phyloP scores from a whole-genome alignment of 148 eudicot genomes.

The Hydrangea macrophylla region DNA sequence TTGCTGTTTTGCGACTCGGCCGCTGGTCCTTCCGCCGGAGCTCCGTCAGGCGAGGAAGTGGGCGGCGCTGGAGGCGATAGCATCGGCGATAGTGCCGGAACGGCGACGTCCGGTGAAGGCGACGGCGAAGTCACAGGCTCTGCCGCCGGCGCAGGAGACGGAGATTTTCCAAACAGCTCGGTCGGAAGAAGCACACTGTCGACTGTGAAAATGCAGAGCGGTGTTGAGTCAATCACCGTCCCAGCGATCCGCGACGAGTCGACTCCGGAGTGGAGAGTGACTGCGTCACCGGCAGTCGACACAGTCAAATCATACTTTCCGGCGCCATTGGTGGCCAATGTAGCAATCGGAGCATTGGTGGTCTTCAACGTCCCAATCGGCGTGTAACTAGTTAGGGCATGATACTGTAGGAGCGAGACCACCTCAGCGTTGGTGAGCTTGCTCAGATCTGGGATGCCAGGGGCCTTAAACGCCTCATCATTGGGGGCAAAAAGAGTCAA shows the following conservation, averaged over 20 bases:
- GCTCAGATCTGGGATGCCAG: conserved; percentile 48
- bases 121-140: conserved; percentile 27
- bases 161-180: conserved; percentile 44
- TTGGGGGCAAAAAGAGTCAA: conserved; percentile 74
- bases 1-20: conserved; percentile 27
- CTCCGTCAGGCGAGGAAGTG: conserved; percentile 2
- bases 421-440: conserved; percentile 52
- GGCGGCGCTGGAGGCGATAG: conserved; percentile 40
- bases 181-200: conserved; percentile 57
- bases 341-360: conserved; percentile 33
- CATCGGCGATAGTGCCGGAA: conserved; percentile 38
- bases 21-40: conserved; percentile 36
- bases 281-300: conserved; percentile 30
- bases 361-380: conserved; percentile 60
- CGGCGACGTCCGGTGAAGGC: conserved; percentile 19
- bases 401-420: conserved; percentile 60
- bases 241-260: conserved; percentile 35
- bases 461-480: conserved; percentile 69
- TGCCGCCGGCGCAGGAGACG: conserved; percentile 43
- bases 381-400: conserved; percentile 56
- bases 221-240: conserved; percentile 37
- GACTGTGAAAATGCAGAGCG: conserved; percentile 52
- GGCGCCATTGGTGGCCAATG: conserved; percentile 56
- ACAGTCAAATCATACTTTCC: conserved; percentile 43
- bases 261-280: conserved; percentile 40